Evolutionary conservation across 1,284 basidiomycete species (phyloP), one percentile per base, ranked within the genome.

Genomic region (Boletus smithii): DNA sequence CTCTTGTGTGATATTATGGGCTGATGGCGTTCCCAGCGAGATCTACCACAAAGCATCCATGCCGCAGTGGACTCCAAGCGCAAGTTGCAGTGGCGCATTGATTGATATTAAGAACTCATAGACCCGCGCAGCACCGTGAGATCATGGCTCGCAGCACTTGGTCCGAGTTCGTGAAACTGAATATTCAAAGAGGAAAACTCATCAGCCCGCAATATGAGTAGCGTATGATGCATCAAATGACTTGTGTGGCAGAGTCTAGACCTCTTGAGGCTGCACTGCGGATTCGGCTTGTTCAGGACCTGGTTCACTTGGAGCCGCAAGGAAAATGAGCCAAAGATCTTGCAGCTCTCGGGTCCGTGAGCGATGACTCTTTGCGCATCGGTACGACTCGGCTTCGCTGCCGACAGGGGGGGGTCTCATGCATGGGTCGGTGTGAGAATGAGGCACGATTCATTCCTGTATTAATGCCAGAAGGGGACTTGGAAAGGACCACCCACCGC

Each of bases 71-170:
- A n/a, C n/a, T n/a, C n/a, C n/a, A n/a, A n/a, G n/a, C n/a, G 33
- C 35, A 32, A 41, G 55, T 48, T 56, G 53, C 45, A 39, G 64
- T 67, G 64, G 62, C 64, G 64, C 44, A n/a, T n/a, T n/a, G n/a
- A 56, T 51, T 38, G 23, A 49, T 37, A 43, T 38, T 16, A 43
- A 44, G 32, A 43, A 11, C 20, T 6, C 33, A 35, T 11, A 29
- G 27, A 31, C 32, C 43, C 39, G 47, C 54, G 14, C 42, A 62
- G 33, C 38, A 37, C 32, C 48, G 51, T 58, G 59, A 34, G 48
- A 58, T 23, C 14, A 9, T 30, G 33, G 31, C 31, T 18, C 38
- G 38, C 42, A 20, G 23, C 32, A 17, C 29, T 31, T 18, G 18
- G 23, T 14, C 23, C 13, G 36, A 33, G 49, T 35, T 24, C 6